Conservation (phyloP, 2,329 filamentous ascomycete species). For the Amauroascus niger region DNA sequence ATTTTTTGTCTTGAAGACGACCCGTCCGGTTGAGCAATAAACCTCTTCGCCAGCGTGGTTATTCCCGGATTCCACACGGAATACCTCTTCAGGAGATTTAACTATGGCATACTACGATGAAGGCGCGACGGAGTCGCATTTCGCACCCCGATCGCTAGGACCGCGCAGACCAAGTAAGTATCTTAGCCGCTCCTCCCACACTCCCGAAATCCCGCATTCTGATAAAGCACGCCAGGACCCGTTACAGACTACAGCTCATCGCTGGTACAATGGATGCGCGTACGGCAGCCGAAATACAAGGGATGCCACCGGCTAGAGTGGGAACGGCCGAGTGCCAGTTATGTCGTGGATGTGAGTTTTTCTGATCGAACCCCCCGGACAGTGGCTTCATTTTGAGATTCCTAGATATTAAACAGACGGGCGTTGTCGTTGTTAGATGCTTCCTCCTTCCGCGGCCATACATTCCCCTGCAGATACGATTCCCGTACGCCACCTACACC, state of each 20-base stretch:
- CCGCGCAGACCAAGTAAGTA: conserved; percentile 34
- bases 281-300: conserved; percentile 66
- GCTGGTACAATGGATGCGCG: conserved; percentile 81
- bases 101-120: conserved; percentile 35
- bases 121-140: conserved; percentile 26
- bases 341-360: conserved; percentile 70
- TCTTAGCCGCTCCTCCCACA: not conserved
- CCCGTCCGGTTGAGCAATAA: no score
- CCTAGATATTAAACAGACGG: conserved; percentile 6
- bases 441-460: conserved; percentile 68
- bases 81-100: not conserved
- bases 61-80: not conserved
- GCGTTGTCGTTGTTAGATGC: conserved; percentile 55
- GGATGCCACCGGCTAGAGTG: conserved; percentile 61
- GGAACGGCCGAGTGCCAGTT: conserved; percentile 79
- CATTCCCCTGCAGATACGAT: conserved; percentile 74
- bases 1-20: not conserved
- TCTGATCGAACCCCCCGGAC: not conserved
- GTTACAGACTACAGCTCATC: conserved; percentile 91
- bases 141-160: conserved; percentile 22
- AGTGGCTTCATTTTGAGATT: not conserved
- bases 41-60: not conserved
- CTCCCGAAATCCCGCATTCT: not conserved
- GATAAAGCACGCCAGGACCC: conserved; percentile 52
- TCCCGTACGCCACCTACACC: conserved; percentile 89